Base-by-base conservation (phyloP, 2,329 filamentous ascomycete species). In the Arthrobotrys megalospora region DNA sequence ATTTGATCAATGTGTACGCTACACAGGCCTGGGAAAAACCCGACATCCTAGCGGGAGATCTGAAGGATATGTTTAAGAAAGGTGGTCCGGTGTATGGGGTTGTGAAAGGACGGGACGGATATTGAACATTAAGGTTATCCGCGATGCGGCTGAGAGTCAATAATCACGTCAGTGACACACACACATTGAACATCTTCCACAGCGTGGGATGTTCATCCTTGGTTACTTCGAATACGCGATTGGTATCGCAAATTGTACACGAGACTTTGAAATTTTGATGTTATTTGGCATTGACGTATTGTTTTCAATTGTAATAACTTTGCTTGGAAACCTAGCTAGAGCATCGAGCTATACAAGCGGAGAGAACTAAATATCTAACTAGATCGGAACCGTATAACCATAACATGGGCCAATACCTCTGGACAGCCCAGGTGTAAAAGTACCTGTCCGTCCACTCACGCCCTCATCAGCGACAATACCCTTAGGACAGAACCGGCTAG, bases 51-150 rank as follows among this genome's bases (percentile, higher is more conserved):
- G 87, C 85, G 0, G 83, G 83, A 1, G 90, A 91, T 81, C 77
- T 91, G 68, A 85, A 85, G 79, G 84, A 84, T 6, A 90, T 91
- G 89, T 90, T 90, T 84, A 87, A 87, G 0, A 86, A 86, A 75
- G 84, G 84, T 0, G 87, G 87, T 0, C 86, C 86, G 5, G 87
- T 86, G 2, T 85, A 83, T 75, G 82, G 82, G 1, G 83, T 85
- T 36, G 45, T 71, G 14, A 8, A 80, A 79, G 38, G 81, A 82
- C 21, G 80, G 81, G 52, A 81, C 76, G 28, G 82, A 79, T 68
- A 81, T n/a, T 66, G 81, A 82, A 10, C 14, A 32, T 14, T 65
- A 2, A 11, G 24, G 14, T 43, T 43, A 36, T 3, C 43, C 11
- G 41, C 16, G 32, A 3, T 1, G 28, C 43, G 41, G 12, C 19